These are phyloP conservation scores for Purshia tridentata DNA, from an alignment of 306 rosid species.

Conservation along the genomic window DNA sequence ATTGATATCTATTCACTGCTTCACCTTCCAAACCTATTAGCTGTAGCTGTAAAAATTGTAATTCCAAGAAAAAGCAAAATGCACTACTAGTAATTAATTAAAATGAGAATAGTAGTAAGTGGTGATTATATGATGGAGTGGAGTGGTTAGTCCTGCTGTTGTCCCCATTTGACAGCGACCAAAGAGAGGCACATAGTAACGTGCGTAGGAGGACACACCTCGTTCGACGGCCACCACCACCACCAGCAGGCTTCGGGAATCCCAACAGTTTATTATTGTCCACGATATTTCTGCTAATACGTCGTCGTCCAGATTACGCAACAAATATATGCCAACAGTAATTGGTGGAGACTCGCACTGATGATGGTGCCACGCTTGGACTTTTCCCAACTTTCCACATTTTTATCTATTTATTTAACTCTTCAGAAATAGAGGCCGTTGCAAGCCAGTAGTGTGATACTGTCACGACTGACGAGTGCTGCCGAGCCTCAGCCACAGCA, in stretches of 20 bases:
- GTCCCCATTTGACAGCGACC: conserved; percentile 37
- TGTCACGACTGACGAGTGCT: too few species aligned
- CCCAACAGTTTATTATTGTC: conserved; percentile 21
- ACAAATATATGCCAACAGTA: background rate
- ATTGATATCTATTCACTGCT: background rate
- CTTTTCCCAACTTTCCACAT: conserved; percentile 14
- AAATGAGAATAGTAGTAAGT: too few species aligned
- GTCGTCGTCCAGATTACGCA: conserved; percentile 33
- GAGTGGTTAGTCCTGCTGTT: background rate
- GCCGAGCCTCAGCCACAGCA: conserved; percentile 68
- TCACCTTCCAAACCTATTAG: conserved; percentile 17
- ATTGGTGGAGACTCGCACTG: background rate
- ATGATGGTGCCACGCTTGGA: conserved; percentile 22
- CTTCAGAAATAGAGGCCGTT: conserved; percentile 35
- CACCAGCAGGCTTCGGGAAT: conserved; percentile 27
- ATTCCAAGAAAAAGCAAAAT: too few species aligned
- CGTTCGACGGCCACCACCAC: too few species aligned
- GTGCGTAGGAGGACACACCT: conserved; percentile 35
- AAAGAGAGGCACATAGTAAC: conserved; percentile 26
- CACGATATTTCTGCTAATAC: conserved; percentile 23
- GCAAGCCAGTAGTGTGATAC: conserved; percentile 25
- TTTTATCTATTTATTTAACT: background rate
- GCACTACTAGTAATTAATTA: too few species aligned
- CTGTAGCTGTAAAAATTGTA: background rate
- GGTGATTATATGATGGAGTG: too few species aligned